These are phyloP conservation scores for Diaporthe sp. DNA, from an alignment of 2,329 filamentous ascomycete species.

Conservation along the genomic window DNA sequence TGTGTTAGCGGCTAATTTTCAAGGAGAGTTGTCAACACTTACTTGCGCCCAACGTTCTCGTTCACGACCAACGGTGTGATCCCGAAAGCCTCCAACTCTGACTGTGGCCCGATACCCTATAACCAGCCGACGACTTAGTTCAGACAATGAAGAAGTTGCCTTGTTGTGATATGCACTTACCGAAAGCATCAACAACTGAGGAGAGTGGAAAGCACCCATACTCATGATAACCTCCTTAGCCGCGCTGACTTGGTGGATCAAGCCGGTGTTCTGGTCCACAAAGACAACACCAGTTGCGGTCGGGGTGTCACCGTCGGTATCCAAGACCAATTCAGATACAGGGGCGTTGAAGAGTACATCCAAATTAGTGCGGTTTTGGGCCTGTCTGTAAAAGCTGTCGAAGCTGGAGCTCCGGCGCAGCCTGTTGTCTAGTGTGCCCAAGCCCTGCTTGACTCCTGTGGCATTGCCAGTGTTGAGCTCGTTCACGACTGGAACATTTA, in stretches of 20 bases:
- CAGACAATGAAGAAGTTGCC: rapidly evolving
- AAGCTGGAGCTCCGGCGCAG: constrained; percentile 45
- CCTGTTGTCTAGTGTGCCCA: constrained; percentile 43
- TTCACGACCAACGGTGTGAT: constrained; percentile 7
- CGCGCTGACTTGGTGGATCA: constrained; percentile 35
- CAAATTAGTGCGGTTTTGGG: constrained; percentile 40
- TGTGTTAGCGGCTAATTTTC: neutral
- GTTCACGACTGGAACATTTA: constrained; percentile 38
- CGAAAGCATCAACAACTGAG: constrained; percentile 17
- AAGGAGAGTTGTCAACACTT: neutral
- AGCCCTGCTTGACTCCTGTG: constrained; percentile 47
- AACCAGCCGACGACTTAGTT: neutral
- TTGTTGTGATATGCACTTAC: neutral
- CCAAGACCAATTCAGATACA: constrained; percentile 41
- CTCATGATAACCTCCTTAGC: constrained; percentile 14
- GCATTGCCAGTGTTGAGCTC: constrained; percentile 46
- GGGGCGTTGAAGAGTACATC: constrained; percentile 45
- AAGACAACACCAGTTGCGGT: constrained; percentile 44
- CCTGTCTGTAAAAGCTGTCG: constrained; percentile 44
- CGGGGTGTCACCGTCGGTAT: constrained; percentile 40
- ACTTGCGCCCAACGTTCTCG: constrained; percentile 19
- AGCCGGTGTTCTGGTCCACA: constrained; percentile 42
- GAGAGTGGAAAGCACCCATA: constrained; percentile 18
- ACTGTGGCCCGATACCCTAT: constrained; percentile 9
- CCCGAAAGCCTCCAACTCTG: constrained; percentile 11